phyloP scores from a whole-genome alignment of 805 yeast species.

The Spathaspora gorwiae region DNA sequence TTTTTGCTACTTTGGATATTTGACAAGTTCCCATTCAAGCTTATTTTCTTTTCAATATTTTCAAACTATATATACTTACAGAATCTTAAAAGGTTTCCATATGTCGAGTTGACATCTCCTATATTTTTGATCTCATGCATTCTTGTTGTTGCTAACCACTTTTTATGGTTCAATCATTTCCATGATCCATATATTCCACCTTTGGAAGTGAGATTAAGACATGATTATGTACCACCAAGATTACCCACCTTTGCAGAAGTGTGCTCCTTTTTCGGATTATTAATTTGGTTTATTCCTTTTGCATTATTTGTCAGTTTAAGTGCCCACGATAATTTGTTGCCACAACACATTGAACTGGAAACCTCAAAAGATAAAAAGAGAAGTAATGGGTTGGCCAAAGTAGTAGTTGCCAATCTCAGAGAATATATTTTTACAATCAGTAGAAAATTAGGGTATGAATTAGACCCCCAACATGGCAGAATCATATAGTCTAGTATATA shows the following conservation, averaged over 20 bases:
- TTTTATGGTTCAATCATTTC: conserved; percentile 85
- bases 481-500: conserved; percentile 24
- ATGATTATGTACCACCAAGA: conserved; percentile 57
- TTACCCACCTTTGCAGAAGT: conserved; percentile 84
- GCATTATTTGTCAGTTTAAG: conserved; percentile 85
- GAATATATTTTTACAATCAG: conserved; percentile 42
- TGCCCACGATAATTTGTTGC: conserved; percentile 86
- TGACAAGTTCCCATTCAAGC: conserved; percentile 75
- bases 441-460: conserved; percentile 61
- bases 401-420: conserved; percentile 51
- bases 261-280: conserved; percentile 90
- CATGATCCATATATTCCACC: conserved; percentile 70
- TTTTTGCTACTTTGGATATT: conserved; percentile 58
- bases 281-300: conserved; percentile 93
- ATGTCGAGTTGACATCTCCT: conserved; percentile 69
- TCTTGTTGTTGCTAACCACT: conserved; percentile 75
- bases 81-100: conserved; percentile 79
- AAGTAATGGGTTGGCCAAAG: conserved; percentile 62
- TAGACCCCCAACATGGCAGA: conserved; percentile 52
- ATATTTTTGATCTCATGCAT: conserved; percentile 66
- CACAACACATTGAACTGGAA: conserved; percentile 42
- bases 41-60: conserved; percentile 61
- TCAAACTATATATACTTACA: conserved; percentile 73
- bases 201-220: conserved; percentile 51
- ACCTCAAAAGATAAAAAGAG: conserved; percentile 23